A percentile compares a stretch with the other conserved stretches of the same genome.
Evolutionary conservation across 2,329 filamentous ascomycete genomes (phyloP).

Genomic region (Lizonia empirigonia): DNA sequence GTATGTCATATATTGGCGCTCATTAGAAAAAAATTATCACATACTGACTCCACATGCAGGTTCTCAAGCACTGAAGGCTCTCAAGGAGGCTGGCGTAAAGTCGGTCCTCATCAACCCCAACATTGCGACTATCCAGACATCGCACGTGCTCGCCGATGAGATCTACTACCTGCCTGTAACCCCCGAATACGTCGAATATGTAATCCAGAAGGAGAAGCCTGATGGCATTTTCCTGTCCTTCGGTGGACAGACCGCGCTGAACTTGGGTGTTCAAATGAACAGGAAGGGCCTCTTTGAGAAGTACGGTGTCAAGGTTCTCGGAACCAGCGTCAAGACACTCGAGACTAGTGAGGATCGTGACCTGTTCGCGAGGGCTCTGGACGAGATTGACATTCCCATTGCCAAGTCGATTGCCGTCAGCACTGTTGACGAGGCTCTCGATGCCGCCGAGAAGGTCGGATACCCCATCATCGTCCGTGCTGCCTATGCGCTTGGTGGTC

Average conservation of each 20-base stretch:
- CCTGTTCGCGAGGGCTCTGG: slow-evolving; percentile 91
- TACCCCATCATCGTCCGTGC: slow-evolving; percentile 98
- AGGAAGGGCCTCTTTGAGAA: slow-evolving; percentile 93
- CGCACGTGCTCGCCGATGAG: slow-evolving; percentile 93
- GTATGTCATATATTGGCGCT: slow-evolving; percentile 54
- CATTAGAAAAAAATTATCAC: not conserved
- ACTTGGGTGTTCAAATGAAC: slow-evolving; percentile 97
- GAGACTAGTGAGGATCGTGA: slow-evolving; percentile 96
- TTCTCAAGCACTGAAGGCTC: slow-evolving; percentile 92
- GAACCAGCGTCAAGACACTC: slow-evolving; percentile 91
- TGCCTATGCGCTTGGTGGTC: slow-evolving; percentile 92
- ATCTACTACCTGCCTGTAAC: slow-evolving; percentile 98
- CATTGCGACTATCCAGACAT: slow-evolving; percentile 97
- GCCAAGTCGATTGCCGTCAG: slow-evolving; percentile 92
- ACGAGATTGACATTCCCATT: slow-evolving; percentile 97
- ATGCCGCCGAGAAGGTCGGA: slow-evolving; percentile 83
- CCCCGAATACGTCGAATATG: slow-evolving; percentile 95
- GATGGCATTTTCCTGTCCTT: slow-evolving; percentile 98
- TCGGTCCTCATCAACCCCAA: slow-evolving; percentile 97
- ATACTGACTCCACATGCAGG: slow-evolving; percentile 59
- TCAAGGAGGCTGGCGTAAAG: slow-evolving; percentile 91
- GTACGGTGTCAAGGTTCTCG: slow-evolving; percentile 93
- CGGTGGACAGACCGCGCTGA: slow-evolving; percentile 95
- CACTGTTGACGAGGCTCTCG: slow-evolving; percentile 89
- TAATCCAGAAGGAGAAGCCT: slow-evolving; percentile 93